Conservation (phyloP, 257 asterid genomes). For the Penstemon newberryi region DNA sequence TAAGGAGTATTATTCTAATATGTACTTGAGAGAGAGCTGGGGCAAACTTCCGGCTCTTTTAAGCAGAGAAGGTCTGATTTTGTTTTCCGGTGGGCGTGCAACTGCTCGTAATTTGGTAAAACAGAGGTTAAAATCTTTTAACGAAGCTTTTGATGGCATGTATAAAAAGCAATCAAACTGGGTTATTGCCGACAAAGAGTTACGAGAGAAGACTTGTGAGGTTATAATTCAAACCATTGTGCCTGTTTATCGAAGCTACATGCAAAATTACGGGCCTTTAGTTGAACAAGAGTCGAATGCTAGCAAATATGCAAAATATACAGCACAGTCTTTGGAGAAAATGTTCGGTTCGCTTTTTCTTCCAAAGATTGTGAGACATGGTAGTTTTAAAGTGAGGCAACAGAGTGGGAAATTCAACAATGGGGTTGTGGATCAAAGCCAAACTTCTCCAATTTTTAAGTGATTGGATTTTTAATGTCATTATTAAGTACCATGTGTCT, state of each 20-base stretch:
- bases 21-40: slow-evolving; percentile 78
- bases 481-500: too few species aligned
- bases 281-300: slow-evolving; percentile 79
- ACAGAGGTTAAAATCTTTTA: slow-evolving; percentile 70
- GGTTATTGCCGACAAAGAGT: slow-evolving; percentile 63
- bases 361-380: slow-evolving; percentile 54
- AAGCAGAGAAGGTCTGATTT: slow-evolving; percentile 83
- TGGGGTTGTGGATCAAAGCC: slow-evolving; percentile 45
- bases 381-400: slow-evolving; percentile 69
- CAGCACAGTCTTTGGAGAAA: slow-evolving; percentile 70
- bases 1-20: slow-evolving; percentile 46
- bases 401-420: slow-evolving; percentile 61
- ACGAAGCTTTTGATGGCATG: slow-evolving; percentile 75
- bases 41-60: slow-evolving; percentile 70
- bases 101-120: slow-evolving; percentile 86
- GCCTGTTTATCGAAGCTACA: slow-evolving; percentile 88
- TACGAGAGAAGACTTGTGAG: slow-evolving; percentile 62
- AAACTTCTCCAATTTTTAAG: slow-evolving; percentile 43
- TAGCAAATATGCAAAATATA: slow-evolving; percentile 71
- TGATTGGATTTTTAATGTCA: slow-evolving; percentile 18
- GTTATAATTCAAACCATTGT: slow-evolving; percentile 64
- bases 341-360: slow-evolving; percentile 64
- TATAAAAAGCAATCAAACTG: slow-evolving; percentile 60
- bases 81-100: slow-evolving; percentile 85
- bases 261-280: slow-evolving; percentile 89